Base-by-base conservation (phyloP, 2,329 filamentous ascomycete species). In the Ophiostoma piceae region DNA sequence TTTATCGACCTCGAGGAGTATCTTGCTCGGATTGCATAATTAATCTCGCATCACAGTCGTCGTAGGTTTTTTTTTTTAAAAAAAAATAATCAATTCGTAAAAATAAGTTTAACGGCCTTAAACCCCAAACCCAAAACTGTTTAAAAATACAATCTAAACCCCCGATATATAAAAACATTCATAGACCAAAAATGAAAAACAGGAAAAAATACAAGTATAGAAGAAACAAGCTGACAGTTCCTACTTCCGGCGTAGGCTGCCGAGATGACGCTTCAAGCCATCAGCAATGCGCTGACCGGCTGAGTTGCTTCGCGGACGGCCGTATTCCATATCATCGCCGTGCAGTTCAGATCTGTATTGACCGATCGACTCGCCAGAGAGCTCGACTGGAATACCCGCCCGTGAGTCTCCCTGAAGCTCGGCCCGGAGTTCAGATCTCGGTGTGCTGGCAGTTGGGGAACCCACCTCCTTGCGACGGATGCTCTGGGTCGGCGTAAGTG, bases 201-300 rank as follows among this genome's bases (percentile, higher is more conserved):
- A 39, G 37, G 11, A 8, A 39, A 39, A 39, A 39, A 41, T 37
- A 51, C 29, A 67, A 64, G 12, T 11, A 29, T 1, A 35, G 22
- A 54, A n/a, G 9, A 39, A 54, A 5, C 39, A 67, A 14, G 47
- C 8, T 5, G n/a, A 19, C 37, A 57, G 9, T 7, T 7, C 1
- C 73, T 79, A 82, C 77, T 80, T 84, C 68, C 79, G 79, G 65
- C 83, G 80, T 68, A 88, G 75, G 74, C 83, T 85, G 35, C 84
- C 85, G 68, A 87, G 81, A 19, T 84, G 81, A 60, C 81, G 79
- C 79, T 83, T 87, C 60, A 88, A 74, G 1, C 84, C 84, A 37
- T 85, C 82, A 14, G 82, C 78, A 8, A 87, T 68, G 39, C 78
- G 77, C 71, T 81, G 81, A 39, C 83, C 80, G 0, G 81, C 81